Conservation (phyloP, 2,329 filamentous ascomycete genomes). For the Calonectria ilicicola region DNA sequence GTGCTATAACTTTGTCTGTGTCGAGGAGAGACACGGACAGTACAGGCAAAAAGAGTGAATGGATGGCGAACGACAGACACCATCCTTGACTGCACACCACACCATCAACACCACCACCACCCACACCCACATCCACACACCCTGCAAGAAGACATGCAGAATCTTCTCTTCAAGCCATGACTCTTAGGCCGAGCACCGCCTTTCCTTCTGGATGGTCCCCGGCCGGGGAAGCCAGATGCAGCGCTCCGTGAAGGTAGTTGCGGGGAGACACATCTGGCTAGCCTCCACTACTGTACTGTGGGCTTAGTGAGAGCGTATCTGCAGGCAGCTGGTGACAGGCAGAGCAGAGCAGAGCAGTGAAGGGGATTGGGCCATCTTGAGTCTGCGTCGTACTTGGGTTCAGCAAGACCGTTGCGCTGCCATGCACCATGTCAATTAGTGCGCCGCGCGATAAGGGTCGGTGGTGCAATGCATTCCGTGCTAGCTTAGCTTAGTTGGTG, state of each 20-base stretch:
- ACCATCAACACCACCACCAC: neutral
- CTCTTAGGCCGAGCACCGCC: neutral
- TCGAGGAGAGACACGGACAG: neutral
- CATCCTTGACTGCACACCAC: neutral
- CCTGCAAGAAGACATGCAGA: neutral
- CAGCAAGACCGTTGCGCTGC: conserved; percentile 14
- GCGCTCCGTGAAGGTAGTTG: neutral
- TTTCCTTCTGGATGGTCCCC: neutral
- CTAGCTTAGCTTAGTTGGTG: conserved; percentile 6
- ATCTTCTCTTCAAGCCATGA: neutral
- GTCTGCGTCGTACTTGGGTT: neutral
- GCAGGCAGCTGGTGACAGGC: neutral
- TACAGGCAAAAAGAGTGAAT: neutral
- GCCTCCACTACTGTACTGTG: neutral
- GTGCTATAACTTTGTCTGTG: neutral
- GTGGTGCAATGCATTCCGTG: neutral
- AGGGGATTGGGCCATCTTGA: neutral
- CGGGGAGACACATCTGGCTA: neutral
- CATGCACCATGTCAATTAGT: conserved; percentile 15
- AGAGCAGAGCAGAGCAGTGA: neutral
- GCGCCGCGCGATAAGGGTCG: conserved; percentile 6
- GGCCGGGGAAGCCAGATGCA: conserved; percentile 1
- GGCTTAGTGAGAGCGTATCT: conserved; percentile 9
- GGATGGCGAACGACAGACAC: neutral
- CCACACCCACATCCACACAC: neutral